Base-by-base conservation (phyloP, 2,329 filamentous ascomycete genomes). In the Beauveria scarabaeidicola region DNA sequence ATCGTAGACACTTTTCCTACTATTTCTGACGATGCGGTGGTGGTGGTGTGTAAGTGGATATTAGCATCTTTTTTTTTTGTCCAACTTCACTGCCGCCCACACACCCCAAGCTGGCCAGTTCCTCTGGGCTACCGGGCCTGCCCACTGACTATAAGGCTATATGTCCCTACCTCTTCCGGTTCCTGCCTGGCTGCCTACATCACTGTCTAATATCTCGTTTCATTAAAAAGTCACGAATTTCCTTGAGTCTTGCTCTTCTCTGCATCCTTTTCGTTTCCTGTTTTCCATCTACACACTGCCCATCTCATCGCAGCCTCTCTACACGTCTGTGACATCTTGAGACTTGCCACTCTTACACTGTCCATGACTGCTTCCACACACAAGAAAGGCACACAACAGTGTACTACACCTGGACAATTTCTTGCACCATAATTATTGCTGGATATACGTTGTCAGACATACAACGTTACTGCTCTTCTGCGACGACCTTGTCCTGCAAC, bases 191-290 rank as follows among this genome's bases (percentile, higher is more conserved):
- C 23, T 23, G 36, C 23, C 52, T 46, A 38, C 21, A 36, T 59
- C 51, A 53, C 38, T 52, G 41, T 50, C 48, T 40, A 55, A 44
- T 63, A 61, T 64, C 29, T 56, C 43, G 21, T 56, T 56, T 38
- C 11, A 27, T n/a, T 41, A n/a, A 29, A 44, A 44, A 46, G 40
- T 32, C 17, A 56, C 36, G 5, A 40, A 17, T 36, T 54, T 56
- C 25, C 43, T 47, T 47, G 27, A 23, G 7, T n/a, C 10, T 41
- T 52, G 11, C 32, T 17, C 3, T 25, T 46, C 25, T 15, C 10
- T 32, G 5, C 21, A 10, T 2, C 5, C 25, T 32, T 19, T 32
- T 27, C n/a, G 3, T 29, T 9, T 10, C 5, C 36, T 51, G 5
- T 36, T 38, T 38, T 23, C n/a, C 53, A 47, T 36, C 13, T 38